phyloP scores from a whole-genome alignment of 2,329 filamentous ascomycete genomes.

The Colletotrichum falcatum region DNA sequence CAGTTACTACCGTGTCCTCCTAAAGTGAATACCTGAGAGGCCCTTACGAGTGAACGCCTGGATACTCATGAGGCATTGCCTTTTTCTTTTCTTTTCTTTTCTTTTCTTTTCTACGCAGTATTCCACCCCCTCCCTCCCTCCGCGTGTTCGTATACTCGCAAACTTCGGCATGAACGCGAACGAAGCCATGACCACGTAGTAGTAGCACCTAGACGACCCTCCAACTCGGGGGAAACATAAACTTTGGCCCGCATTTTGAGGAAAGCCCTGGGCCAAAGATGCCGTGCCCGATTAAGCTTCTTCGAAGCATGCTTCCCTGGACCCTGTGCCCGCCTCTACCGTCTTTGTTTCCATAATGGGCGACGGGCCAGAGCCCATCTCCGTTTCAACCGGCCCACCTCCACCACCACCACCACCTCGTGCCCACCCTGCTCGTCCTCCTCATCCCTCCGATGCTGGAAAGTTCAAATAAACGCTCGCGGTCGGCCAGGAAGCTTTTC shows the following conservation, averaged over 20 bases:
- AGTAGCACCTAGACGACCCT: not conserved
- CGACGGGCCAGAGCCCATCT: not conserved
- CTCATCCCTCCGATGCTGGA: not conserved
- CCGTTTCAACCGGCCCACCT: not conserved
- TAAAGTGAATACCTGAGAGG: too few relatives aligned
- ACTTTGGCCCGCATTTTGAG: not conserved
- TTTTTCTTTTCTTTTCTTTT: not conserved
- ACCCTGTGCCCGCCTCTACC: not conserved
- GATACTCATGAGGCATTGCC: too few relatives aligned
- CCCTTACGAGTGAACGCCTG: too few relatives aligned
- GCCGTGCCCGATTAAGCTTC: too few relatives aligned
- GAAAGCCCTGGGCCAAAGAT: too few relatives aligned
- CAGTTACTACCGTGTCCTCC: too few relatives aligned
- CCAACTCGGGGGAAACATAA: not conserved
- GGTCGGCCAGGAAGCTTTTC: not conserved
- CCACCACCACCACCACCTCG: too few relatives aligned
- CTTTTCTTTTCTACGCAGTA: too few relatives aligned
- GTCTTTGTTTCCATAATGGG: not conserved
- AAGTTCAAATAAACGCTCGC: not conserved
- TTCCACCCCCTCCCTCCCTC: too few relatives aligned
- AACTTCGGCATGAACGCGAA: not conserved
- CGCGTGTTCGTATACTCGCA: not conserved
- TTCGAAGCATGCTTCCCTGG: too few relatives aligned
- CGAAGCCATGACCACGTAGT: not conserved
- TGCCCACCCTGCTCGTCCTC: not conserved